Evolutionary conservation across 768 basidiomycete genomes (phyloP).

Genomic region (Lactarius akahatsu): DNA sequence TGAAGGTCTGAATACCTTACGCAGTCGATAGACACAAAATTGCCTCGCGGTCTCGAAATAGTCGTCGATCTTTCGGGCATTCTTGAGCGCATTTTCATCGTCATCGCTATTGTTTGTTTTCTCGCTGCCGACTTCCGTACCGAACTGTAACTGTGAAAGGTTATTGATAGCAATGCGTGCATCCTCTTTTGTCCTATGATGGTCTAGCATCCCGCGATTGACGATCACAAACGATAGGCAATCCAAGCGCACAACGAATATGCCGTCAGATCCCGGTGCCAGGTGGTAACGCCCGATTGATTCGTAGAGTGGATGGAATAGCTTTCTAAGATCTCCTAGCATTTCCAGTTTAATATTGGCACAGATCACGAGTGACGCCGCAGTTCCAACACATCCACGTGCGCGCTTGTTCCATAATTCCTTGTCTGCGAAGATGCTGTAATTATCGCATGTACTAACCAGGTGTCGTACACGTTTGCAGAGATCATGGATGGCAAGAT

Average conservation of each 20-base stretch:
- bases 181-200: not conserved
- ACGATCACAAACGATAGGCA: not conserved
- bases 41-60: not conserved
- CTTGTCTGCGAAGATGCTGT: not conserved
- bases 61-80: not conserved
- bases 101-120: not conserved
- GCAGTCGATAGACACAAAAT: not conserved
- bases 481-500: not conserved
- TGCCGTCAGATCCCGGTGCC: not conserved
- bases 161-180: not conserved
- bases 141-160: not conserved
- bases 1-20: not conserved
- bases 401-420: not conserved
- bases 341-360: not conserved
- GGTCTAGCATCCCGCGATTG: not conserved
- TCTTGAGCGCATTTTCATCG: not conserved
- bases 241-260: not conserved
- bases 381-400: not conserved
- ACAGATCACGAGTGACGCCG: not conserved
- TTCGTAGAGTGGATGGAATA: not conserved
- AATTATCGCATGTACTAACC: not conserved
- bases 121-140: not conserved
- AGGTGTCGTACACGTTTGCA: not conserved
- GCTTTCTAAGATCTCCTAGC: not conserved
- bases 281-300: not conserved